Conservation (phyloP, 495 filamentous ascomycete species). For the Podospora comata region DNA sequence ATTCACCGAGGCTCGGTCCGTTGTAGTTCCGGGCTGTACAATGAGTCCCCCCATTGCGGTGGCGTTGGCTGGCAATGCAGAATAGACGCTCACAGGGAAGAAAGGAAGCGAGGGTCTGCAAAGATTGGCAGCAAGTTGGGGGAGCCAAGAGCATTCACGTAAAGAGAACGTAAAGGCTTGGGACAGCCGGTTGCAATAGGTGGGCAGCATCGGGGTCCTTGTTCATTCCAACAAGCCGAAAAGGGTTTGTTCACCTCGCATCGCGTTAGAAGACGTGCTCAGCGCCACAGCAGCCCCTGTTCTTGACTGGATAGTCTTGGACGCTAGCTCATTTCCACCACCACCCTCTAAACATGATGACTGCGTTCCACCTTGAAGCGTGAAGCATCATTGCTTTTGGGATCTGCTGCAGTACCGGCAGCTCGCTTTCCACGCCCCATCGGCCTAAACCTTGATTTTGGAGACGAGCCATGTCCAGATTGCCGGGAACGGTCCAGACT, state of each 20-base stretch:
- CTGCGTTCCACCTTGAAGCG: slow-evolving; percentile 3
- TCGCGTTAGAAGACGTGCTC: slow-evolving; percentile 30
- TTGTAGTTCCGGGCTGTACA: slow-evolving; percentile 7
- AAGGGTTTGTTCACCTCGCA: slow-evolving; percentile 16
- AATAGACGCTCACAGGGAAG: slow-evolving; percentile 9
- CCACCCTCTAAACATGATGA: background rate
- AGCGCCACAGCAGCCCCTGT: slow-evolving; percentile 7
- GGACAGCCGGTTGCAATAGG: slow-evolving; percentile 6
- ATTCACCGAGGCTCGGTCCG: slow-evolving; percentile 13
- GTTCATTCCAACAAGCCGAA: background rate
- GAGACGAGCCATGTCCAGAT: slow-evolving; percentile 4
- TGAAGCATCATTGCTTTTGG: background rate
- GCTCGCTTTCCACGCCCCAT: background rate
- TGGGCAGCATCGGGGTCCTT: slow-evolving; percentile 9
- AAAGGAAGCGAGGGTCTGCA: slow-evolving; percentile 18
- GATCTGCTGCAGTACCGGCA: slow-evolving; percentile 3
- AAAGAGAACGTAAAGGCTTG: slow-evolving; percentile 26
- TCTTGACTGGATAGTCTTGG: slow-evolving; percentile 3
- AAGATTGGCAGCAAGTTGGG: slow-evolving; percentile 19
- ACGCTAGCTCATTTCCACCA: slow-evolving; percentile 18
- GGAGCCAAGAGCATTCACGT: slow-evolving; percentile 25
- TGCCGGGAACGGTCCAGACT: background rate
- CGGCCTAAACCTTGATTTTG: slow-evolving; percentile 3
- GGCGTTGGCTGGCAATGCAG: slow-evolving; percentile 2
- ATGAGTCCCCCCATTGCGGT: slow-evolving; percentile 1